These are phyloP conservation scores for Neurospora sp. DNA, from an alignment of 495 filamentous ascomycete species.

Conservation along the genomic window DNA sequence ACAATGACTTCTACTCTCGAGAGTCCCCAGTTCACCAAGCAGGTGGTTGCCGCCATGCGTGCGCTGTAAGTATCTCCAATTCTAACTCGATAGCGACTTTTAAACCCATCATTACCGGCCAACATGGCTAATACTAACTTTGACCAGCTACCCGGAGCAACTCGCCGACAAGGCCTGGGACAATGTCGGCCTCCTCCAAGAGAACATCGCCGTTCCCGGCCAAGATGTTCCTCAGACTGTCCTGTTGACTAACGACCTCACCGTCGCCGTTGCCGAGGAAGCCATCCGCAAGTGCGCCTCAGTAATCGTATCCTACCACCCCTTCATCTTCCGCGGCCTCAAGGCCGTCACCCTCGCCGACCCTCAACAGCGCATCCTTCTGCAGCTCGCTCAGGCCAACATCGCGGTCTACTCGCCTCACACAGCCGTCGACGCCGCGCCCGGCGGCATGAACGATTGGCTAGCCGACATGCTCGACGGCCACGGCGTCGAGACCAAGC, in stretches of 20 bases:
- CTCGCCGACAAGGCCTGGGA: slow-evolving; percentile 88
- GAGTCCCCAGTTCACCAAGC: slow-evolving; percentile 55
- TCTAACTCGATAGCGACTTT: background rate
- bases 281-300: slow-evolving; percentile 68
- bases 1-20: slow-evolving; percentile 16
- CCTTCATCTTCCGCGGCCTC: slow-evolving; percentile 87
- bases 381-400: slow-evolving; percentile 75
- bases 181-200: slow-evolving; percentile 51
- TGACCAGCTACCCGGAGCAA: slow-evolving; percentile 68
- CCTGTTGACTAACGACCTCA: slow-evolving; percentile 87
- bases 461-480: slow-evolving; percentile 68
- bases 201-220: slow-evolving; percentile 15
- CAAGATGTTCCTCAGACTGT: slow-evolving; percentile 28
- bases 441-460: slow-evolving; percentile 88
- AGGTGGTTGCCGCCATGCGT: slow-evolving; percentile 71
- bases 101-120: background rate
- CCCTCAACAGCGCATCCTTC: slow-evolving; percentile 73
- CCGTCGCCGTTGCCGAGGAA: slow-evolving; percentile 80
- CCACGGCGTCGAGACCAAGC: slow-evolving; percentile 13
- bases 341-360: slow-evolving; percentile 80
- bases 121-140: background rate
- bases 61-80: slow-evolving; percentile 53
- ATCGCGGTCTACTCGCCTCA: slow-evolving; percentile 95
- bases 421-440: slow-evolving; percentile 84
- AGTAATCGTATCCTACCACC: slow-evolving; percentile 84